Evolutionary conservation across 768 basidiomycete genomes (phyloP), one percentile per base, ranked within the genome.

Genomic region (Clathrus columnatus): DNA sequence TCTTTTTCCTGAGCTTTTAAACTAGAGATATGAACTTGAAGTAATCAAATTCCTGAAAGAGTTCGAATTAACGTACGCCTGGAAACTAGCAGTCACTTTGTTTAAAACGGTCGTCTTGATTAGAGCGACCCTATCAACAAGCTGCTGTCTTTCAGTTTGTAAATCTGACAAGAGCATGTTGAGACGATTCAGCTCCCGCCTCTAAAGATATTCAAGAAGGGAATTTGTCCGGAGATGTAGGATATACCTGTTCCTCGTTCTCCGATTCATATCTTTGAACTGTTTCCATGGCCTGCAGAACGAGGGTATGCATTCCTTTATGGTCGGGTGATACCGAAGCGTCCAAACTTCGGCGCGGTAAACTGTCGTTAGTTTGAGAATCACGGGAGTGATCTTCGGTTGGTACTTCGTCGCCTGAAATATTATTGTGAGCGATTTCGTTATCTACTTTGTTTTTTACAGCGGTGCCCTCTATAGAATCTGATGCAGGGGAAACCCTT

Each of bases 201-300:
- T 55, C 54, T 55, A 24, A 5, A 4, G 46, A 47, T 42, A 11
- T 11, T 42, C 41, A 42, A 42, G 11, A 42, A 11, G 11, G 10
- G 46, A 4, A 53, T 52, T 41, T 23, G 8, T 23, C 18, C 4
- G 24, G 18, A 42, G 23, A 7, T 10, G 26, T 29, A 24, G 14
- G 21, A 17, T 42, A 26, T 30, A 55, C 54, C 44, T 55, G 54
- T 30, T n/a, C 14, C 24, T 47, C 54, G n/a, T 30, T 48, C 20
- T 55, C 54, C 10, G 44, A 10, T 21, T 55, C 54, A 27, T 55
- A 55, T n/a, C 44, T 44, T 47, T 55, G 54, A 14, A 55, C 48
- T 7, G 54, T 48, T 23, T 55, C 48, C 54, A 55, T 55, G 17
- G 54, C 54, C 26, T 55, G 44, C 54, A 55, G 29, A 28, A 55